Percentiles rank a stretch among this genome's conserved stretches.
phyloP scores from a whole-genome alignment of 768 basidiomycete species.

The Mrakia blollopis region DNA sequence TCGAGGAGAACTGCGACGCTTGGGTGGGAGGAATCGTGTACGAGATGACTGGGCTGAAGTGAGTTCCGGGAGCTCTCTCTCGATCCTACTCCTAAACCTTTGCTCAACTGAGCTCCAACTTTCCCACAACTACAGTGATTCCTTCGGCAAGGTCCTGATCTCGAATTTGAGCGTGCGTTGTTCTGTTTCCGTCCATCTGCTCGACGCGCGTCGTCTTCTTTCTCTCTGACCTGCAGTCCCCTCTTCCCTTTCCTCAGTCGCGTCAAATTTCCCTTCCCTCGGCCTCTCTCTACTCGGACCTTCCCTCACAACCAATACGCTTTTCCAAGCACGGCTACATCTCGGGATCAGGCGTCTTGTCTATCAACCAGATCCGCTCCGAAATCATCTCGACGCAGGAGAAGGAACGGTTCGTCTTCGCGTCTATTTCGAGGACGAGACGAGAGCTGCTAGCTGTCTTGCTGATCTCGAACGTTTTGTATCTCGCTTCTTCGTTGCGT shows the following conservation, averaged over 20 bases:
- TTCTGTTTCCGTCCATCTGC: background rate
- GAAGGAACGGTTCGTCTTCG: conserved; percentile 38
- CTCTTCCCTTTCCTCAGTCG: conserved; percentile 47
- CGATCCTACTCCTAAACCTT: too few relatives aligned
- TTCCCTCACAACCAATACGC: conserved; percentile 56
- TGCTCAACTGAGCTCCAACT: background rate
- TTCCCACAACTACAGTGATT: conserved; percentile 48
- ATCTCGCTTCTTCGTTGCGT: background rate
- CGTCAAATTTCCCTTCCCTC: conserved; percentile 73
- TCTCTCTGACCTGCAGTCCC: background rate
- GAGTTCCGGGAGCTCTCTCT: conserved; percentile 26
- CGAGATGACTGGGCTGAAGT: conserved; percentile 83
- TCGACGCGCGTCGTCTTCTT: conserved; percentile 9
- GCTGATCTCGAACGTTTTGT: conserved; percentile 47
- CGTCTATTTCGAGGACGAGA: background rate
- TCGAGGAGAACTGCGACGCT: conserved; percentile 58
- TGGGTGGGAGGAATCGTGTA: conserved; percentile 59
- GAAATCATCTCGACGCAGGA: conserved; percentile 40
- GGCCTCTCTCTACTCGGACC: conserved; percentile 57
- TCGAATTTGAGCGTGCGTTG: conserved; percentile 67
- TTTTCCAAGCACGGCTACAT: conserved; percentile 48
- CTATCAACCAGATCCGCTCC: conserved; percentile 62
- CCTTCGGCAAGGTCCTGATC: conserved; percentile 90
- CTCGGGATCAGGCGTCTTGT: conserved; percentile 58
- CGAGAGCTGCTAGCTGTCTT: background rate